Evolutionary conservation across 805 yeast species (phyloP).

Genomic region (Groenewaldozyma tartarivorans): DNA sequence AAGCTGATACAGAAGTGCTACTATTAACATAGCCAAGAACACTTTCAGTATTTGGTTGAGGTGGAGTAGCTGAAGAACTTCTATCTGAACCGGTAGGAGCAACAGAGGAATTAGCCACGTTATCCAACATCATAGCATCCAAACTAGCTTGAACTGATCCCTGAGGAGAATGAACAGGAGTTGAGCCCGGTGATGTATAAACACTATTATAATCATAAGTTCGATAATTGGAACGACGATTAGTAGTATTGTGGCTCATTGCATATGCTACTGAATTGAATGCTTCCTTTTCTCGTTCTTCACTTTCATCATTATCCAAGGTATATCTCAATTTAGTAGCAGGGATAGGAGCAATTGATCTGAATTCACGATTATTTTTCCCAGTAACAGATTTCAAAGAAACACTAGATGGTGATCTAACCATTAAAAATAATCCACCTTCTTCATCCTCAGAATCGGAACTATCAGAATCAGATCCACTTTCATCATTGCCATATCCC

Average conservation of each 20-base stretch:
- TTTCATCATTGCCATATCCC: conserved; percentile 24
- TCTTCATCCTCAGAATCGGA: conserved; percentile 45
- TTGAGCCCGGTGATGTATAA: conserved; percentile 16
- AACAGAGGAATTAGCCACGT: background rate
- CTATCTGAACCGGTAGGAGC: background rate
- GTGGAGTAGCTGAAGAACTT: background rate
- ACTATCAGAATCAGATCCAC: conserved; percentile 21
- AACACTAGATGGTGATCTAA: conserved; percentile 29
- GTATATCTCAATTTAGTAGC: conserved; percentile 79
- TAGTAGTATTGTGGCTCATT: conserved; percentile 54
- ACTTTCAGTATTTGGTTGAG: background rate
- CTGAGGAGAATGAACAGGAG: conserved; percentile 14
- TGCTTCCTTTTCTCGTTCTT: conserved; percentile 26
- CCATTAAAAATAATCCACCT: conserved; percentile 60
- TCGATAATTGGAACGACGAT: conserved; percentile 14
- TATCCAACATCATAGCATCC: background rate
- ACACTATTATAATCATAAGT: conserved; percentile 23
- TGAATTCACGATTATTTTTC: background rate
- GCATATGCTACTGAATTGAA: conserved; percentile 33
- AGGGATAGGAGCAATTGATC: conserved; percentile 70
- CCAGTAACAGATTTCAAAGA: conserved; percentile 18
- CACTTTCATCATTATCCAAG: conserved; percentile 53
- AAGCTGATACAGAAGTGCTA: background rate
- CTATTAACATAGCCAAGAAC: background rate
- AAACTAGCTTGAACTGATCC: conserved; percentile 2